Base-by-base conservation (phyloP, 257 asterid genomes). In the Solanum pennellii region DNA sequence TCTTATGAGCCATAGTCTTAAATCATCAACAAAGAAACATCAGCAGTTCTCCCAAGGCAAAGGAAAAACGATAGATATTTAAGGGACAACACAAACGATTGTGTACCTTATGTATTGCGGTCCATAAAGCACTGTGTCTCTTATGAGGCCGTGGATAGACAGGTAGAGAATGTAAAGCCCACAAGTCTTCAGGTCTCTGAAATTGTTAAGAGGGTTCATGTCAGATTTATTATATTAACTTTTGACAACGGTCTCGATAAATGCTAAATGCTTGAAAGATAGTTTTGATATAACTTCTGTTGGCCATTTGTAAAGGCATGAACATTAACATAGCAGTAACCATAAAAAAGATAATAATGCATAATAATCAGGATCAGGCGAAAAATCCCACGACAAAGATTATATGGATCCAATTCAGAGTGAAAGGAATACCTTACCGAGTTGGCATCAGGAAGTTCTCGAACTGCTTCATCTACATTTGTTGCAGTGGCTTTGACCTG, bases 391-490 rank as follows among this genome's bases (percentile, higher is more conserved):
- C 49, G n/a, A 44, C 31, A 33, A 44, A 86, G 69, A 86, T 82
- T 23, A 72, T 47, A 27, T 15, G 47, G 80, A 89, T 75, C 82
- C 45, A 90, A 91, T 88, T 82, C 42, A 75, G 91, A 90, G 93
- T 88, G 93, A 87, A 93, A 90, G 90, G 94, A 94, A 87, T 95
- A 94, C 98, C 98, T 94, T 95, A 97, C 99, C 98, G 65, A 94
- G 96, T 97, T 97, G 98, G 99, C 98, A 93, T 97, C 99, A 89
- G 99, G 99, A 91, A 97, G 97, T 89, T 97, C 99, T 90, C 99
- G 91, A 72, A 95, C 98, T 86, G 99, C 99, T 92, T 92, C 99
- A 88, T 97, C 93, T 10, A 97, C 98, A 91, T 97, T 93, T 94
- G 92, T 98, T 80, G 98, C 98, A n/a, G 99, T 97, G 76, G 98